Conservation (phyloP, 768 basidiomycete species). For the Ramaria sp. region DNA sequence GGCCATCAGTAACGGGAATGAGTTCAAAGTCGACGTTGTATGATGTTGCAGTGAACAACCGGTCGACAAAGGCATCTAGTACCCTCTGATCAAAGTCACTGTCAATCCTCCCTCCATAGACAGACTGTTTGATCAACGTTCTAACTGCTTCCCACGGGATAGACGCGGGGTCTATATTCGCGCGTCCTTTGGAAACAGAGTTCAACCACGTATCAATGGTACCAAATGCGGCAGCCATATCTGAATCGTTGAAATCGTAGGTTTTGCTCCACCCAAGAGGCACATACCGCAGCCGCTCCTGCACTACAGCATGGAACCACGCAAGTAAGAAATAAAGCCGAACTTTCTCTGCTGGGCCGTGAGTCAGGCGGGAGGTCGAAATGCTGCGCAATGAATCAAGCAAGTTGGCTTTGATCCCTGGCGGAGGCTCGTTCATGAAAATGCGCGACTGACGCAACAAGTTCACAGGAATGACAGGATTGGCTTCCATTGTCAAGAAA, state of each 20-base stretch:
- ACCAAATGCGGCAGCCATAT: slow-evolving; percentile 83
- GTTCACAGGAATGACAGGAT: slow-evolving; percentile 89
- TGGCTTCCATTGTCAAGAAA: slow-evolving; percentile 98
- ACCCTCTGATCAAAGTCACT: slow-evolving; percentile 92
- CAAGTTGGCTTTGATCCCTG: slow-evolving; percentile 93
- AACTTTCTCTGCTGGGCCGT: slow-evolving; percentile 88
- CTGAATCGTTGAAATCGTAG: slow-evolving; percentile 99
- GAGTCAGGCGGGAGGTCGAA: slow-evolving; percentile 52
- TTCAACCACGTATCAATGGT: slow-evolving; percentile 91
- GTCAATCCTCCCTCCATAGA: slow-evolving; percentile 91
- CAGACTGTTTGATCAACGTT: slow-evolving; percentile 87
- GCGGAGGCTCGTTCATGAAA: slow-evolving; percentile 98
- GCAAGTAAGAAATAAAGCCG: slow-evolving; percentile 92
- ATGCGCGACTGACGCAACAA: slow-evolving; percentile 92
- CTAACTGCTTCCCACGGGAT: slow-evolving; percentile 97
- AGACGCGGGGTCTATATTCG: slow-evolving; percentile 83
- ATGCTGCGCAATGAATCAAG: slow-evolving; percentile 80
- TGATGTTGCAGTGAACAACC: slow-evolving; percentile 74
- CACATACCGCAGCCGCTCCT: slow-evolving; percentile 92
- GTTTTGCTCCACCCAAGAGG: slow-evolving; percentile 95
- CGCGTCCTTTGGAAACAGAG: slow-evolving; percentile 68
- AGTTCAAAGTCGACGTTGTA: slow-evolving; percentile 93
- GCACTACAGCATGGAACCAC: slow-evolving; percentile 98
- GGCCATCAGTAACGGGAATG: slow-evolving; percentile 52
- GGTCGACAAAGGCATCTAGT: slow-evolving; percentile 87